These are phyloP conservation scores for Hemileccinum impolitum DNA, from an alignment of 768 basidiomycete species.

Conservation along the genomic window DNA sequence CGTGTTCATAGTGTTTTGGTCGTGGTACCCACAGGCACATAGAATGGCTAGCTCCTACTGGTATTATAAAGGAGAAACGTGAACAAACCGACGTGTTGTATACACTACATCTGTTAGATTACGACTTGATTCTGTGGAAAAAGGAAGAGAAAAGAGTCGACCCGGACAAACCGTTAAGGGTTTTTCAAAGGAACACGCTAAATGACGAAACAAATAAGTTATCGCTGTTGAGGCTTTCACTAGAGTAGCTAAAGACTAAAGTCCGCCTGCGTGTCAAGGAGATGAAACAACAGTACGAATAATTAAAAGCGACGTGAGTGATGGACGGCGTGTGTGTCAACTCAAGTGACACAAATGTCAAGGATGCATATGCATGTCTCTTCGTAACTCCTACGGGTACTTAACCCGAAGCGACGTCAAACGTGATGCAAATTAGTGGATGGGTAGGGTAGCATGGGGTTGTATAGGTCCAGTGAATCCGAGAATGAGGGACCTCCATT, in stretches of 20 bases:
- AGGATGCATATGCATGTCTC: background rate
- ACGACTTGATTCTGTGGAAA: background rate
- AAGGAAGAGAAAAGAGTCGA: background rate
- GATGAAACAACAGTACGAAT: background rate
- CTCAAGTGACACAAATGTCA: no score
- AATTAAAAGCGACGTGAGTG: background rate
- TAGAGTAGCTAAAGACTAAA: background rate
- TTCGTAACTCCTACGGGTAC: slow-evolving; percentile 1
- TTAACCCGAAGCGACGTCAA: background rate
- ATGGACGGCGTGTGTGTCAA: no score
- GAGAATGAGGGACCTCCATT: background rate
- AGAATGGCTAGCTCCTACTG: no score
- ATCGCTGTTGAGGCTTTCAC: background rate
- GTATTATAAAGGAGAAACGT: no score
- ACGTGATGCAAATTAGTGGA: slow-evolving; percentile 1
- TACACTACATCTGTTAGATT: no score
- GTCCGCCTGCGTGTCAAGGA: background rate
- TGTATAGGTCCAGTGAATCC: background rate
- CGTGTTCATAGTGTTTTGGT: no score
- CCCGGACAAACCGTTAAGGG: background rate
- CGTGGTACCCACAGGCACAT: no score
- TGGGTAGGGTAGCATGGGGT: background rate
- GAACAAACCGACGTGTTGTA: no score
- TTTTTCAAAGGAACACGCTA: background rate
- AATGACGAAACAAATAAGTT: background rate